Conservation (phyloP, 1,139 yeast genomes). For the Scheffersomyces illinoinensis region DNA sequence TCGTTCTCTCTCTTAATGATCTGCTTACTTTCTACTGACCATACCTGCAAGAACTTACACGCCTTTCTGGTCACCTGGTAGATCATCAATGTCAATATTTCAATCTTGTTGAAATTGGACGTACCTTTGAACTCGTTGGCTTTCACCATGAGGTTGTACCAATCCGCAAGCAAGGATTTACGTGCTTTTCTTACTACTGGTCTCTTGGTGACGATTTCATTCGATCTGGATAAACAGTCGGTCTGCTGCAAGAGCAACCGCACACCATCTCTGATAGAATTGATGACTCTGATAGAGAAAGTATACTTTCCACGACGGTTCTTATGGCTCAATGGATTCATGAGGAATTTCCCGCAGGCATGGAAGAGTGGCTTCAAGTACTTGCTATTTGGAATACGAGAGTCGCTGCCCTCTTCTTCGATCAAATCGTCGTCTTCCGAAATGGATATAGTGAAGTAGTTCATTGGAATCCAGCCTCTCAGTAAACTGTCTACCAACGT, state of each 20-base stretch:
- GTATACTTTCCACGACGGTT: slow-evolving; percentile 43
- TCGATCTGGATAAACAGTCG: slow-evolving; percentile 81
- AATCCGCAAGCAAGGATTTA: slow-evolving; percentile 81
- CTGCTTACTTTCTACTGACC: slow-evolving; percentile 63
- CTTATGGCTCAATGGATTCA: slow-evolving; percentile 62
- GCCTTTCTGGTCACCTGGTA: slow-evolving; percentile 77
- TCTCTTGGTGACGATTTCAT: slow-evolving; percentile 69
- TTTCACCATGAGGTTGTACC: slow-evolving; percentile 84
- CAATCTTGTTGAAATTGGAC: slow-evolving; percentile 63
- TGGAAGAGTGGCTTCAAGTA: slow-evolving; percentile 65
- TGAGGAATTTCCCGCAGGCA: slow-evolving; percentile 73
- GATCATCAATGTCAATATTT: slow-evolving; percentile 68
- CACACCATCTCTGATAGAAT: slow-evolving; percentile 77
- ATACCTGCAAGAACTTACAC: slow-evolving; percentile 67
- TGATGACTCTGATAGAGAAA: slow-evolving; percentile 44
- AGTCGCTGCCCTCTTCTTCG: slow-evolving; percentile 20
- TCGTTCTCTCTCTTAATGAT: slow-evolving; percentile 41
- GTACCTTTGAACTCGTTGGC: slow-evolving; percentile 85
- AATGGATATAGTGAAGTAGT: slow-evolving; percentile 73
- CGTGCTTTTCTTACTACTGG: slow-evolving; percentile 73
- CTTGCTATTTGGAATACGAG: slow-evolving; percentile 35
- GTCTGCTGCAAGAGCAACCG: slow-evolving; percentile 72
- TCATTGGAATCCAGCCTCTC: slow-evolving; percentile 97
- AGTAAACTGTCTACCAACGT: slow-evolving; percentile 67
- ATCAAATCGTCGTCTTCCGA: slow-evolving; percentile 27